phyloP scores from a whole-genome alignment of 2,329 filamentous ascomycete species.

The Lachnellula subtilissima region DNA sequence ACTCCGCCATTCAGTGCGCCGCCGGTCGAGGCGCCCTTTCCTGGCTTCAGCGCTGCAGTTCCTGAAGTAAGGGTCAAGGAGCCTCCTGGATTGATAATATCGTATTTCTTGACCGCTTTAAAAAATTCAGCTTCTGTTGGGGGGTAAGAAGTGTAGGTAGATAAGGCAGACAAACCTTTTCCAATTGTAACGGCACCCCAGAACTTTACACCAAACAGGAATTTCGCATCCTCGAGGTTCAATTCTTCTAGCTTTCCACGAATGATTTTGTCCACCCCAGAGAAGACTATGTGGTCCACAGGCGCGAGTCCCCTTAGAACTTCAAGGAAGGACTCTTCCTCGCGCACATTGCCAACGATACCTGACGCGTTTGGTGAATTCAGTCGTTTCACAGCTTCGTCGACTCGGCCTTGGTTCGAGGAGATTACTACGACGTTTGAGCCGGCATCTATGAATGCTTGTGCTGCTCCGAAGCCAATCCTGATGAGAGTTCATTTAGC shows the following conservation, averaged over 20 bases:
- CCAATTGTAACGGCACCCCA: constrained; percentile 35
- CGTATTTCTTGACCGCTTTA: constrained; percentile 33
- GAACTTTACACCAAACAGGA: constrained; percentile 38
- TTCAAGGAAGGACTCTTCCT: constrained; percentile 32
- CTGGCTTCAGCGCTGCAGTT: constrained; percentile 33
- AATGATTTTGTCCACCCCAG: constrained; percentile 36
- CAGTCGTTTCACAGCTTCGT: constrained; percentile 31
- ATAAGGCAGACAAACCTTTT: constrained; percentile 26
- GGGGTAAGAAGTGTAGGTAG: not conserved
- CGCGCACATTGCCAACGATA: constrained; percentile 32
- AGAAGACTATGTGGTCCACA: constrained; percentile 37
- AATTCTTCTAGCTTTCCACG: constrained; percentile 33
- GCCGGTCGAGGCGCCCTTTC: constrained; percentile 35
- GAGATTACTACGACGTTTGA: constrained; percentile 35
- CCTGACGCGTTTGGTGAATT: constrained; percentile 24
- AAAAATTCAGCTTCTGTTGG: not conserved
- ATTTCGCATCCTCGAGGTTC: constrained; percentile 32
- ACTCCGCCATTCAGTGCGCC: constrained; percentile 39
- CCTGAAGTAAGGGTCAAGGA: constrained; percentile 37
- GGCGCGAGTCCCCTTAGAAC: constrained; percentile 32
- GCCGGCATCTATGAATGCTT: constrained; percentile 34
- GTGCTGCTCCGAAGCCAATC: constrained; percentile 38
- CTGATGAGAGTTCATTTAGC: constrained; percentile 12
- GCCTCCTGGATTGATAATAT: constrained; percentile 35
- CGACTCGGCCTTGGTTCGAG: constrained; percentile 31